Conservation (phyloP, 306 rosid genomes). For the Vigna unguiculata region DNA sequence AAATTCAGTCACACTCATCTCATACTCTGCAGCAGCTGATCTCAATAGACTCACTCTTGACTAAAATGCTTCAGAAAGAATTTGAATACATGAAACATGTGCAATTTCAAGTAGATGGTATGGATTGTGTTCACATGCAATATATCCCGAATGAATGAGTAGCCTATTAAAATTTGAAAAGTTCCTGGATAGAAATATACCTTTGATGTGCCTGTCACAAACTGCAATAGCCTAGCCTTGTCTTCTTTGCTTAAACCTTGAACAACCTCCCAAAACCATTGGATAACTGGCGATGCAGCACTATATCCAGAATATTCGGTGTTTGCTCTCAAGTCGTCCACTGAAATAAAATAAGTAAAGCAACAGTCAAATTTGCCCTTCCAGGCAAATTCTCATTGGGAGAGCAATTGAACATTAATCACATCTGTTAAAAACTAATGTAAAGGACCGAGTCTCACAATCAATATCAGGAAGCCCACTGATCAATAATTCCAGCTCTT, state of each 20-base stretch:
- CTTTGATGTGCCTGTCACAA: constrained; percentile 99
- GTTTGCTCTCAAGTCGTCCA: constrained; percentile 99
- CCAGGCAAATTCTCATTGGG: not conserved
- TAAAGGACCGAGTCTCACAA: constrained; percentile 59
- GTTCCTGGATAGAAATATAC: constrained; percentile 52
- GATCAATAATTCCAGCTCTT: constrained; percentile 91
- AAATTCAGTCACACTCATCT: not conserved
- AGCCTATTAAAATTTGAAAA: constrained; percentile 1
- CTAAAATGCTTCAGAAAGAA: constrained; percentile 8
- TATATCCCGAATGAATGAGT: not conserved
- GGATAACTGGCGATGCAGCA: constrained; percentile 87
- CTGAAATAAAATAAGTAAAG: constrained; percentile 59
- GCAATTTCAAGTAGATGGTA: not conserved
- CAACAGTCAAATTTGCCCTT: constrained; percentile 35
- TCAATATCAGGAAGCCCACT: constrained; percentile 99
- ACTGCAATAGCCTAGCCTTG: constrained; percentile 96
- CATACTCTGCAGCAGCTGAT: not conserved
- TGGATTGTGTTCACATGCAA: constrained; percentile 7
- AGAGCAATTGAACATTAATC: constrained; percentile 10
- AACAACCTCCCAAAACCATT: constrained; percentile 98
- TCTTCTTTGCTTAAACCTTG: constrained; percentile 98
- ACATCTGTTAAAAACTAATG: not conserved
- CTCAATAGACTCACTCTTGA: constrained; percentile 3
- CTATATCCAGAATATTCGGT: constrained; percentile 98
- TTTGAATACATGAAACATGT: constrained; percentile 9